phyloP scores from a whole-genome alignment of 306 rosid genomes.

The Vigna hirtella region DNA sequence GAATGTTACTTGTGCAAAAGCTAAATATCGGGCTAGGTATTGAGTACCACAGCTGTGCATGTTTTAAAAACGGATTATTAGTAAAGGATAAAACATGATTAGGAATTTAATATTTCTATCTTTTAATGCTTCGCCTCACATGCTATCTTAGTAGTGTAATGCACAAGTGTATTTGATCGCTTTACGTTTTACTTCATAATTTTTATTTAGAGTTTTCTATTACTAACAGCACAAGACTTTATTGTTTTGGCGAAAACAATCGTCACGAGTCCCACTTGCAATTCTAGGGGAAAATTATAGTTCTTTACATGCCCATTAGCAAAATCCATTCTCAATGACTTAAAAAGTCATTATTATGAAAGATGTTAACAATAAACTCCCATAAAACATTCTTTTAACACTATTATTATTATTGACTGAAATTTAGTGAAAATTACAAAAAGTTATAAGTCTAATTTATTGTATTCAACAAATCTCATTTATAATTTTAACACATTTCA shows the following conservation, averaged over 20 bases:
- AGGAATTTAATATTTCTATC: neutral
- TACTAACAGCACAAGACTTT: neutral
- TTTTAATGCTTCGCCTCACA: neutral
- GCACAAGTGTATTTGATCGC: neutral
- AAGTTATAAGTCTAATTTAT: no score
- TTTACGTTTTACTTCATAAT: neutral
- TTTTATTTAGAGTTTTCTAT: neutral
- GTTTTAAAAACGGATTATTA: neutral
- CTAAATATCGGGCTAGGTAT: neutral
- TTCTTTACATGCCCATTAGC: neutral
- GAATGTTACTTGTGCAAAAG: neutral
- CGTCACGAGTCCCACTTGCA: neutral
- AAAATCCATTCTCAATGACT: no score
- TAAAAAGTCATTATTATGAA: no score
- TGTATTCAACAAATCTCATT: neutral
- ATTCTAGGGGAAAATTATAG: neutral
- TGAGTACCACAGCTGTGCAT: neutral
- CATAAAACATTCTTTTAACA: neutral
- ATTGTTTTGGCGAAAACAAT: neutral
- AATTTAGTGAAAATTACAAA: no score
- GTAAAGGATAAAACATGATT: neutral
- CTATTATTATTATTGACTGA: neutral
- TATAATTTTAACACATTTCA: no score
- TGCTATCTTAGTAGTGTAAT: neutral
- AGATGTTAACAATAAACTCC: no score